phyloP scores from a whole-genome alignment of 495 filamentous ascomycete species.

The Clohesyomyces aquaticus region DNA sequence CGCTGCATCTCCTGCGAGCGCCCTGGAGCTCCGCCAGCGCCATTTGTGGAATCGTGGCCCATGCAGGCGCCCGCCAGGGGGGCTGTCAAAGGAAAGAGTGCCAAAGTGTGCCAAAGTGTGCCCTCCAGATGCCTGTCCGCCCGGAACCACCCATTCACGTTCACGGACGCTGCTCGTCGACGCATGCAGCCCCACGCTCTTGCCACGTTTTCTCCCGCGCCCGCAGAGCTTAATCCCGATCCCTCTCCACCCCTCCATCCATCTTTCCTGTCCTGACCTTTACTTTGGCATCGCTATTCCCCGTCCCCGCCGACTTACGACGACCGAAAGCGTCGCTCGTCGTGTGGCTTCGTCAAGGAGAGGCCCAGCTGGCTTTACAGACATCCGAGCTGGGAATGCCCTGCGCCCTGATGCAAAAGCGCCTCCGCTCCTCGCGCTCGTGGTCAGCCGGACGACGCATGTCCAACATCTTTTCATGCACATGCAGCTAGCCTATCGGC shows the following conservation, averaged over 20 bases:
- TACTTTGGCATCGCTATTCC: not conserved
- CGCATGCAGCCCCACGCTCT: constrained; percentile 12
- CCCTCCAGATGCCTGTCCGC: not conserved
- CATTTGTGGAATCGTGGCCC: not conserved
- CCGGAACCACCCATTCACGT: not conserved
- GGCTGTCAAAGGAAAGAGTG: not conserved
- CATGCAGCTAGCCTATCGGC: constrained; percentile 4
- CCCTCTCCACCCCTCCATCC: not conserved
- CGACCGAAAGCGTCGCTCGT: no score
- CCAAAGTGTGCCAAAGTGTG: no score
- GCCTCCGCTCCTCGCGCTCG: no score
- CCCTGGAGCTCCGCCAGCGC: not conserved
- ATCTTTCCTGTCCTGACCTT: not conserved
- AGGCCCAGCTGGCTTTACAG: no score
- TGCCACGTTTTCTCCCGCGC: constrained; percentile 18
- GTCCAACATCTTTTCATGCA: constrained; percentile 1
- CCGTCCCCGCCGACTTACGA: not conserved
- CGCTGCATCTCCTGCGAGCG: not conserved
- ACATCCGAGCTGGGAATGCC: no score
- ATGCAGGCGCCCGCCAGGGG: not conserved
- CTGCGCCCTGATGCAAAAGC: no score
- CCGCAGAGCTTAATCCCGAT: not conserved
- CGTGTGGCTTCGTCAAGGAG: no score
- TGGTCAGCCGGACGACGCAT: no score
- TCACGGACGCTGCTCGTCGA: not conserved